Base-by-base conservation (phyloP, 129 eudicot genomes). In the Daucus carota region DNA sequence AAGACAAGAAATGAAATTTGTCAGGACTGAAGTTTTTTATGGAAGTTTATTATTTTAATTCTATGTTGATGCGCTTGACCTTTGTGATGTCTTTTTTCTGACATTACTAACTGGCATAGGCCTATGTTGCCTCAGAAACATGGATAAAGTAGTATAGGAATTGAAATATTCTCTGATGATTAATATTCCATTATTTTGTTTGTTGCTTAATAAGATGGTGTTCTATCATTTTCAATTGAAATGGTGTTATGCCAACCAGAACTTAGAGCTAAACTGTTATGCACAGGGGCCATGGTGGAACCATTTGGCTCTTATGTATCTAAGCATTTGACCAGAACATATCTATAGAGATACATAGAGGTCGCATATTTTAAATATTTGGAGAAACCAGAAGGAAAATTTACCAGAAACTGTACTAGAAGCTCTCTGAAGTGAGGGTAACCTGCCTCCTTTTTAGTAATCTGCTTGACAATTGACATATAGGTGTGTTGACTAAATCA, bases 291-390 rank as follows among this genome's bases (percentile, higher is more conserved):
- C 8, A 87, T 96, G 14, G 93, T 94, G 69, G 98, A 94, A 73
- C 98, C 98, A 2, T 89, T 85, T 75, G 98, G 98, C 65, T 94
- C 98, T 20, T 94, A 89, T 83, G 96, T 86, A 32, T 89, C 98
- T 6, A 81, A 91, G 78, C 98, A 91, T 50, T 94, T 89, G 97
- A 94, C 86, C 73, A 91, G 78, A 97, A 94, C 82, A 82, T 94
- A 73, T 91, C 97, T 3, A 81, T 94, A 7, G 97, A 91, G 82
- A 45, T 91, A 60, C 68, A 81, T 9, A 94, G 84, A 66, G 90
- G 93, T 29, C 88, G 40, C 79, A 80, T 67, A 91, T 94, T 65
- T 68, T 89, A 67, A 68, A 86, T 26, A 84, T 85, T 70, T 92
- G 90, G 60, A 91, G 77, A 82, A 89, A 89, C 77, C 77, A 72